phyloP scores from a whole-genome alignment of 305 asterid species.

The Withania somnifera region DNA sequence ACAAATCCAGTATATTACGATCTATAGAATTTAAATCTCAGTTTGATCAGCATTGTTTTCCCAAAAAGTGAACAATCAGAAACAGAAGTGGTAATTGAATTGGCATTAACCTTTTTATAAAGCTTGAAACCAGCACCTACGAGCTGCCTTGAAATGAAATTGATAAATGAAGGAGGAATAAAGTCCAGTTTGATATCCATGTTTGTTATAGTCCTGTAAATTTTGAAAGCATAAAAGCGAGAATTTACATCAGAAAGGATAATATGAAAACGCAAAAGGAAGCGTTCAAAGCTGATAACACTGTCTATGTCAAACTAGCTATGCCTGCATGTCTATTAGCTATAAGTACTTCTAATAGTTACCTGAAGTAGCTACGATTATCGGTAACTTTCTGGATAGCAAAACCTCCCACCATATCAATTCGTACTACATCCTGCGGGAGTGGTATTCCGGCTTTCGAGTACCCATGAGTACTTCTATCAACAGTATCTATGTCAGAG shows the following conservation, averaged over 20 bases:
- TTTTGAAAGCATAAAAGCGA: background rate
- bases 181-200: conserved; percentile 81
- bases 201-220: conserved; percentile 72
- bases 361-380: conserved; percentile 76
- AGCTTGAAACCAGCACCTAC: conserved; percentile 90
- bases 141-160: conserved; percentile 84
- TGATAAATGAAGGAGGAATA: conserved; percentile 72
- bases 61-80: background rate
- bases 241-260: background rate
- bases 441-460: conserved; percentile 56
- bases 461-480: conserved; percentile 61
- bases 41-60: background rate
- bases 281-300: background rate
- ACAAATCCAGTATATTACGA: background rate
- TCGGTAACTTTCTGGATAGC: conserved; percentile 63
- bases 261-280: background rate
- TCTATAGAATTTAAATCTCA: background rate
- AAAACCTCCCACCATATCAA: conserved; percentile 78
- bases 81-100: background rate
- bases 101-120: conserved; percentile 58
- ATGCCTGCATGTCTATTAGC: background rate
- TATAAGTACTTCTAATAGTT: background rate
- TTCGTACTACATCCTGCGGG: conserved; percentile 61
- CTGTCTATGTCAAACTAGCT: background rate
- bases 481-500: conserved; percentile 50